Percentiles rank a stretch among this genome's conserved stretches.
These are phyloP conservation scores for Cercospora brassicicola DNA, from an alignment of 2,329 filamentous ascomycete species.

Conservation along the genomic window DNA sequence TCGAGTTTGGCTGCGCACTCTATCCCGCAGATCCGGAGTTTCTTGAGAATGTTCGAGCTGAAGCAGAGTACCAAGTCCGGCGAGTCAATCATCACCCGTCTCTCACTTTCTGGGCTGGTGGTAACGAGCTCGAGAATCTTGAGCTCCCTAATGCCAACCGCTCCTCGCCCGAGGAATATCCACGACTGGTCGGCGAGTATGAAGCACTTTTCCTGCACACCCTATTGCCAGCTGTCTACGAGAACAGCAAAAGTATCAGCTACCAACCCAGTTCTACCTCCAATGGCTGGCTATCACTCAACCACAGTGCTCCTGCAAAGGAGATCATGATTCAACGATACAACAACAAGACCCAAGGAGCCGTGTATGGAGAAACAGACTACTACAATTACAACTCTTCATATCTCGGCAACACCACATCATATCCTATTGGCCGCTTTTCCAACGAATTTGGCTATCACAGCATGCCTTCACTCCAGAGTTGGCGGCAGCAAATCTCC, in stretches of 20 bases:
- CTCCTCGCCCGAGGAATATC: conserved; percentile 46
- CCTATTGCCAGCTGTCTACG: conserved; percentile 58
- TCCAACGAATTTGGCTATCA: conserved; percentile 66
- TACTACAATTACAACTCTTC: conserved; percentile 58
- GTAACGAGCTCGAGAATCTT: conserved; percentile 61
- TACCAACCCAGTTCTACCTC: conserved; percentile 62
- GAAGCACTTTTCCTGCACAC: conserved; percentile 59
- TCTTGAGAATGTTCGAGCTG: conserved; percentile 56
- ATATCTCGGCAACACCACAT: conserved; percentile 55
- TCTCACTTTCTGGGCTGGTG: conserved; percentile 44
- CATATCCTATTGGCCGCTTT: conserved; percentile 61
- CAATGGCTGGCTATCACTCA: conserved; percentile 58
- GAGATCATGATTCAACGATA: conserved; percentile 58
- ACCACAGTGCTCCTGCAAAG: conserved; percentile 52
- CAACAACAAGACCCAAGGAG: conserved; percentile 53
- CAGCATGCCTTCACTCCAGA: conserved; percentile 61
- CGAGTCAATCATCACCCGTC: conserved; percentile 60
- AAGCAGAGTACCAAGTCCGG: conserved; percentile 62
- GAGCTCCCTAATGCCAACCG: conserved; percentile 48
- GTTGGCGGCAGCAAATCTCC: conserved; percentile 57
- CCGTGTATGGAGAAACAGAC: conserved; percentile 60
- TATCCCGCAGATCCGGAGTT: conserved; percentile 59
- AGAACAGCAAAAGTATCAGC: conserved; percentile 59
- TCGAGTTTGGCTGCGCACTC: conserved; percentile 61
- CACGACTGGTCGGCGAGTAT: conserved; percentile 53